phyloP scores from a whole-genome alignment of 768 basidiomycete genomes.

The Amanita thiersii region DNA sequence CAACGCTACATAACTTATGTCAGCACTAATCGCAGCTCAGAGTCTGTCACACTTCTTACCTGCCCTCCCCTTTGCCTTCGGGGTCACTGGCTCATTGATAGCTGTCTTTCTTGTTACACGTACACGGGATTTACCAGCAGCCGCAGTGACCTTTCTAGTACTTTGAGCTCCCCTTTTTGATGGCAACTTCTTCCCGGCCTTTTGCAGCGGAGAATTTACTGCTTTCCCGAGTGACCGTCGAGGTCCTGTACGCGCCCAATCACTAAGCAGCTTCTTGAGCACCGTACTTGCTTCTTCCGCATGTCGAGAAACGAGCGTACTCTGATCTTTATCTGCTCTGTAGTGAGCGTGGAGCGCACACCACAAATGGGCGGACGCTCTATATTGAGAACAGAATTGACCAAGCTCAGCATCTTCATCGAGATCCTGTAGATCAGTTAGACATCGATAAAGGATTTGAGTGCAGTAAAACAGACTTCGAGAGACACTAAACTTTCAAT shows the following conservation, averaged over 20 bases:
- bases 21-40: slow-evolving; percentile 6
- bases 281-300: slow-evolving; percentile 44
- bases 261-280: slow-evolving; percentile 29
- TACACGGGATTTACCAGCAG: not conserved
- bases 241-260: slow-evolving; percentile 6
- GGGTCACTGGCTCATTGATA: slow-evolving; percentile 31
- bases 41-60: slow-evolving; percentile 15
- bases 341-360: slow-evolving; percentile 65
- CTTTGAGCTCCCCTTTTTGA: not conserved
- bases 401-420: slow-evolving; percentile 26
- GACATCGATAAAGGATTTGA: not conserved
- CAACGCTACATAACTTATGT: slow-evolving; percentile 15
- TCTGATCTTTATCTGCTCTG: slow-evolving; percentile 33
- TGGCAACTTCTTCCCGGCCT: slow-evolving; percentile 1
- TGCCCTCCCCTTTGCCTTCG: slow-evolving; percentile 32
- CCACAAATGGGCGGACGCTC: slow-evolving; percentile 54
- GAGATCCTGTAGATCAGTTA: slow-evolving; percentile 18
- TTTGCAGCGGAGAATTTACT: slow-evolving; percentile 15
- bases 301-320: slow-evolving; percentile 37
- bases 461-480: slow-evolving; percentile 27
- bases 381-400: slow-evolving; percentile 36
- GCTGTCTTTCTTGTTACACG: slow-evolving; percentile 11
- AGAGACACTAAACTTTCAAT: slow-evolving; percentile 29
- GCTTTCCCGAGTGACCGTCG: slow-evolving; percentile 13
- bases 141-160: not conserved